These are phyloP conservation scores for Podila horticola DNA, from an alignment of 192 early-diverging fungal species.

Conservation along the genomic window DNA sequence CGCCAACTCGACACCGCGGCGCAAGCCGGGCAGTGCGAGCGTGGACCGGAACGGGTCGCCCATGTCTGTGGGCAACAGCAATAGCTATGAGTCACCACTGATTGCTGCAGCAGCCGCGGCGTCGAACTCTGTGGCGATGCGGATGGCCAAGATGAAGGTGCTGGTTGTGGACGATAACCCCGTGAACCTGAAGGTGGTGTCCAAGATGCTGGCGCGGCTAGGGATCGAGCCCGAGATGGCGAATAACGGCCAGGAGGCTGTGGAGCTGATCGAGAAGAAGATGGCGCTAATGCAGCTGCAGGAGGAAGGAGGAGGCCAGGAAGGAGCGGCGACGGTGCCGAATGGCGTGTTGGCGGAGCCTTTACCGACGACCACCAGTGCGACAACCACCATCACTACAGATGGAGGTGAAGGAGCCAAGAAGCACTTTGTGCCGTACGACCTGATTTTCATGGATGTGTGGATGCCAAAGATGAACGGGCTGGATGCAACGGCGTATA, in stretches of 20 bases:
- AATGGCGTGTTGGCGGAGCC: background rate
- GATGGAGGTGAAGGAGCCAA: background rate
- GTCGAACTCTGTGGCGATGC: conserved; percentile 19
- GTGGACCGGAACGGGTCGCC: background rate
- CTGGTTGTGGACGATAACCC: conserved; percentile 62
- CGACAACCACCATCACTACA: background rate
- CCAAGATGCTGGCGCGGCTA: conserved; percentile 43
- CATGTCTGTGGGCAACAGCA: background rate
- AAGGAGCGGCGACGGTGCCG: background rate
- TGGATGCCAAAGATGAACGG: conserved; percentile 58
- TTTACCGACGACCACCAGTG: background rate
- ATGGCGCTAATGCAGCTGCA: conserved; percentile 18
- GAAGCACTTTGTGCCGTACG: conserved; percentile 31
- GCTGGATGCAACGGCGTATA: conserved; percentile 38
- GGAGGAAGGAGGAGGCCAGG: background rate
- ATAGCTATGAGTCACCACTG: conserved; percentile 20
- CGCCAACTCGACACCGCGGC: conserved; percentile 4
- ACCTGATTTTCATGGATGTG: conserved; percentile 54
- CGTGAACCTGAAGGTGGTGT: conserved; percentile 53
- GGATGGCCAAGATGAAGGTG: conserved; percentile 35
- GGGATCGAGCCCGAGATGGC: conserved; percentile 44
- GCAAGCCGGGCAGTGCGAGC: no score
- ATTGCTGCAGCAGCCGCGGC: conserved; percentile 34
- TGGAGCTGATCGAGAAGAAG: conserved; percentile 51
- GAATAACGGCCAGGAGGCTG: conserved; percentile 52